These are phyloP conservation scores for Dothidotthia symphoricarpi DNA, from an alignment of 2,329 filamentous ascomycete species.

Conservation along the genomic window DNA sequence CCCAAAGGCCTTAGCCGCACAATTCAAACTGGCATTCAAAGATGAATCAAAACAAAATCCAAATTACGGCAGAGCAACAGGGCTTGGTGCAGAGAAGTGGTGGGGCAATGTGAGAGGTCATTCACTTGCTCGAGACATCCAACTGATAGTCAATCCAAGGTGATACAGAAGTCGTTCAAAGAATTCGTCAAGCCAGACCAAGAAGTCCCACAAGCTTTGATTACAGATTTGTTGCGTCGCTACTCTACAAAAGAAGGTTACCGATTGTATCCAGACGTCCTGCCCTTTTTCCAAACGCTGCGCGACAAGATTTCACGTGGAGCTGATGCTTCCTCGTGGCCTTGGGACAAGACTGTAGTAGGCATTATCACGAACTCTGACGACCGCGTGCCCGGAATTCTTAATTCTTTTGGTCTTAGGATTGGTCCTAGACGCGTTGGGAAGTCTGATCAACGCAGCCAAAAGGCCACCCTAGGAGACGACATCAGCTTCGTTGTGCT, in stretches of 20 bases:
- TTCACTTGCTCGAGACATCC: not conserved
- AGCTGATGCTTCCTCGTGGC: slow-evolving; percentile 21
- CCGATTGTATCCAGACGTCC: slow-evolving; percentile 48
- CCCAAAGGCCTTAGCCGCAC: slow-evolving; percentile 26
- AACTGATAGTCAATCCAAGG: slow-evolving; percentile 41
- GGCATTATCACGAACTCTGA: slow-evolving; percentile 65
- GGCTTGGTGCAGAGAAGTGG: slow-evolving; percentile 56
- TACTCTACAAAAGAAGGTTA: slow-evolving; percentile 59
- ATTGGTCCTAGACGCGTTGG: slow-evolving; percentile 38
- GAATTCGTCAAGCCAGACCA: slow-evolving; percentile 29
- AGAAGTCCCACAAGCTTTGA: slow-evolving; percentile 48
- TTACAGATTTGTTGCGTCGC: slow-evolving; percentile 50
- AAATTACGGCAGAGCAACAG: slow-evolving; percentile 58
- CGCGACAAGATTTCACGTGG: slow-evolving; percentile 15
- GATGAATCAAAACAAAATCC: slow-evolving; percentile 50
- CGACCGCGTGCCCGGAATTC: slow-evolving; percentile 55
- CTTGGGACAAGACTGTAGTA: slow-evolving; percentile 47
- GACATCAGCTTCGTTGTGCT: slow-evolving; percentile 60
- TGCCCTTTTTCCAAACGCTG: slow-evolving; percentile 48
- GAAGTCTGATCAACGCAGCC: slow-evolving; percentile 12
- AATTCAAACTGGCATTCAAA: slow-evolving; percentile 49
- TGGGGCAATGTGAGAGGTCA: slow-evolving; percentile 55
- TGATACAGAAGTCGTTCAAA: slow-evolving; percentile 53
- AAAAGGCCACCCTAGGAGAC: slow-evolving; percentile 17
- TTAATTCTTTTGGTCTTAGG: slow-evolving; percentile 54